Percentiles rank a stretch among this genome's conserved stretches.
Evolutionary conservation across 495 filamentous ascomycete genomes (phyloP).

Genomic region (Barbatosphaeria neglecta): DNA sequence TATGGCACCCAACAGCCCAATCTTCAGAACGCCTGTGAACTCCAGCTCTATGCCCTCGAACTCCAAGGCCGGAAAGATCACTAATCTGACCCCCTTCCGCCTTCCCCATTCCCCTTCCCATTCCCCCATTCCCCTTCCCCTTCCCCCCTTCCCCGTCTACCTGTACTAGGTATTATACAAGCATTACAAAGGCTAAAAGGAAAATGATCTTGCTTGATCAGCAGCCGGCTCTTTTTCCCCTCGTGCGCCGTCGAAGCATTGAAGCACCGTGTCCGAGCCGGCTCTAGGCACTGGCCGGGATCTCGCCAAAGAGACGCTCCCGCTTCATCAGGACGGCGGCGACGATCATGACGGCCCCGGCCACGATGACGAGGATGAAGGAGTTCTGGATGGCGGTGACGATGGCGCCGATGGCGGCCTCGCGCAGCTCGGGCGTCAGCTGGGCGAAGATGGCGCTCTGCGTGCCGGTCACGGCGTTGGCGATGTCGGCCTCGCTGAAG

Average conservation of each 20-base stretch:
- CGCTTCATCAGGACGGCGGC: constrained; percentile 43
- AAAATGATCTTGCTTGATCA: too few relatives aligned
- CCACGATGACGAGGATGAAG: constrained; percentile 38
- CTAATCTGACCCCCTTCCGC: too few relatives aligned
- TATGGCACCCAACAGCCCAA: not conserved
- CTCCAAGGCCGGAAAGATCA: too few relatives aligned
- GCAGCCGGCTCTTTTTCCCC: too few relatives aligned
- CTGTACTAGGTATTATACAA: too few relatives aligned
- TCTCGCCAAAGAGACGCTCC: constrained; percentile 34
- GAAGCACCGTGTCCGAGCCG: not conserved
- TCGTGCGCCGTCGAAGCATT: not conserved
- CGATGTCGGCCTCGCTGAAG: constrained; percentile 21
- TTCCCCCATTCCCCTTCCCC: too few relatives aligned
- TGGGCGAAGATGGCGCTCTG: constrained; percentile 26
- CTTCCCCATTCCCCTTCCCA: too few relatives aligned
- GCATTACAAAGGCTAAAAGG: too few relatives aligned
- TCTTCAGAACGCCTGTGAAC: not conserved
- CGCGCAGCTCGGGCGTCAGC: constrained; percentile 19
- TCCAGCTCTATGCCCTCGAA: not conserved
- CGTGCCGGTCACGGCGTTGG: constrained; percentile 36
- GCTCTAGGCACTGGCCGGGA: constrained; percentile 4
- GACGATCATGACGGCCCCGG: constrained; percentile 33
- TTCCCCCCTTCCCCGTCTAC: too few relatives aligned
- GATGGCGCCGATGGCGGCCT: constrained; percentile 34
- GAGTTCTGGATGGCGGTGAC: constrained; percentile 37